phyloP scores from a whole-genome alignment of 345 rosid genomes.

The Murraya koenigii region DNA sequence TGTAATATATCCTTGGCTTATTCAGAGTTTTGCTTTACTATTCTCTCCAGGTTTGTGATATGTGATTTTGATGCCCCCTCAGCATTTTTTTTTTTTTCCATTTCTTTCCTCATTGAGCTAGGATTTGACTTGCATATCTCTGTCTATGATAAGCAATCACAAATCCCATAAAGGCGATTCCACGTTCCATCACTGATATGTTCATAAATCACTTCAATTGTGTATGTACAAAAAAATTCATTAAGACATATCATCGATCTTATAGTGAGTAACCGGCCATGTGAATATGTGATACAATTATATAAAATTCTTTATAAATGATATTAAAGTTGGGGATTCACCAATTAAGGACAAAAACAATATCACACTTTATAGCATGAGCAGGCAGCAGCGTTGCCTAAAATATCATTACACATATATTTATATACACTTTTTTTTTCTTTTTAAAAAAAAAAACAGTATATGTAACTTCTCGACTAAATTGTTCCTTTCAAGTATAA shows the following conservation, averaged over 20 bases:
- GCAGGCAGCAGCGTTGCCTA: too few species aligned
- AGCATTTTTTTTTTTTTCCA: slow-evolving; percentile 25
- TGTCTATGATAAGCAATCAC: background rate
- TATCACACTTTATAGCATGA: background rate
- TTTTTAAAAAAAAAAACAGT: too few species aligned
- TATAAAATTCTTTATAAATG: too few species aligned
- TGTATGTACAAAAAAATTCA: too few species aligned
- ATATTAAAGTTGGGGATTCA: background rate
- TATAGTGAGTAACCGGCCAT: too few species aligned
- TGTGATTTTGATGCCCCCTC: slow-evolving; percentile 14
- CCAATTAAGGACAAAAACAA: background rate
- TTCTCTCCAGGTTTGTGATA: background rate
- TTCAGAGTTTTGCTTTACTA: slow-evolving; percentile 21
- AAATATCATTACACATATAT: background rate
- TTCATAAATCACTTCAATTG: too few species aligned
- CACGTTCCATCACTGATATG: background rate
- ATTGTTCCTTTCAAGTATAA: background rate
- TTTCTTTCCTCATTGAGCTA: slow-evolving; percentile 7
- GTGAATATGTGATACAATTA: too few species aligned
- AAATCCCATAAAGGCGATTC: background rate
- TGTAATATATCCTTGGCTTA: background rate
- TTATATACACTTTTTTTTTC: too few species aligned
- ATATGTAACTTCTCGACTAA: too few species aligned
- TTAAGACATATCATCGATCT: too few species aligned
- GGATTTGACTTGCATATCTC: background rate